These are phyloP conservation scores for Aaosphaeria pasadenensis DNA, from an alignment of 2,329 filamentous ascomycete genomes.

Conservation along the genomic window DNA sequence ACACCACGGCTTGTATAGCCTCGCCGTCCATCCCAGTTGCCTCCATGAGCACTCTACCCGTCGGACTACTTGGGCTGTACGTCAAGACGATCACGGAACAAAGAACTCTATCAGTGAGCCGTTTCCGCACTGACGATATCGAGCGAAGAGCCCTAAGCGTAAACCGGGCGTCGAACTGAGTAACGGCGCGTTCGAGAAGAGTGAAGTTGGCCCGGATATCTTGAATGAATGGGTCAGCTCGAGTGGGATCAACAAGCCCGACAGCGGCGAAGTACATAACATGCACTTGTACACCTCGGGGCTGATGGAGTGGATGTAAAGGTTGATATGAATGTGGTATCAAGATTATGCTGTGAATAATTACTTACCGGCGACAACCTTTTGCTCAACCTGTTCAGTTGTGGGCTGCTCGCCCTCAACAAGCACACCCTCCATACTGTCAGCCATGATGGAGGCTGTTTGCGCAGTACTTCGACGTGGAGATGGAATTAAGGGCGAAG, in stretches of 20 bases:
- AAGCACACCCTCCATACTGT: constrained; percentile 50
- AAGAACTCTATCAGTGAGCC: constrained; percentile 77
- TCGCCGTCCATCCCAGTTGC: constrained; percentile 67
- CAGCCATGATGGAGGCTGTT: constrained; percentile 41
- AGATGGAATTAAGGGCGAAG: neutral
- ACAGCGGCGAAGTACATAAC: constrained; percentile 4
- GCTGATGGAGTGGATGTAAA: neutral
- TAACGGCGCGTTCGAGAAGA: constrained; percentile 86
- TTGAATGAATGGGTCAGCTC: constrained; percentile 44
- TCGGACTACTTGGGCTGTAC: constrained; percentile 65
- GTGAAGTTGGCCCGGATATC: constrained; percentile 95
- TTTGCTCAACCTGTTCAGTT: constrained; percentile 39
- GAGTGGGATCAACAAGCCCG: neutral
- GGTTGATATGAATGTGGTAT: constrained; percentile 3
- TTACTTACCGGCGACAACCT: constrained; percentile 37
- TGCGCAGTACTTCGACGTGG: too few species aligned
- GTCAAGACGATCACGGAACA: constrained; percentile 78
- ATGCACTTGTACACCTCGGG: constrained; percentile 2
- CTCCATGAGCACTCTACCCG: constrained; percentile 67
- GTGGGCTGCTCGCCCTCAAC: constrained; percentile 40
- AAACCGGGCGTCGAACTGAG: constrained; percentile 92
- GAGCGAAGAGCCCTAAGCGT: constrained; percentile 90
- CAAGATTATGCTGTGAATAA: neutral
- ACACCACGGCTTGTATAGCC: constrained; percentile 54
- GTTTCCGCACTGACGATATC: constrained; percentile 93